These are phyloP conservation scores for Dryas octopetala DNA, from an alignment of 306 rosid species.

Conservation along the genomic window DNA sequence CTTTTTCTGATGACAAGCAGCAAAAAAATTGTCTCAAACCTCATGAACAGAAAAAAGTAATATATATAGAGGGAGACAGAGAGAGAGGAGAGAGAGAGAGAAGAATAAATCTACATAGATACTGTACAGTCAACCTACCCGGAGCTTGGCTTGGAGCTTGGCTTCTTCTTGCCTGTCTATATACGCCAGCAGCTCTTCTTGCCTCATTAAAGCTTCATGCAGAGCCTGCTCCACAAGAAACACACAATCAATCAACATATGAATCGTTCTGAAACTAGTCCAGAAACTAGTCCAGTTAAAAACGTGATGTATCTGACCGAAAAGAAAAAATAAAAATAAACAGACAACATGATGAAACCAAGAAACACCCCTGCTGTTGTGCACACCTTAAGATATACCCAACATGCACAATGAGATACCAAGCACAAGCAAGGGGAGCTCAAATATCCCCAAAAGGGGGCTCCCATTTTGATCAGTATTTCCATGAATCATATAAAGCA, in stretches of 20 bases:
- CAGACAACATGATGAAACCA: not conserved
- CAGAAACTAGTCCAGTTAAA: constrained; percentile 14
- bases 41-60: not conserved
- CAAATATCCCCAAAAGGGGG: not conserved
- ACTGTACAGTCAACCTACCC: constrained; percentile 50
- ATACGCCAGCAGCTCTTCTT: constrained; percentile 92
- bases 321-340: too few species aligned
- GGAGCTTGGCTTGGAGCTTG: constrained; percentile 58
- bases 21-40: constrained; percentile 18
- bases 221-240: constrained; percentile 60
- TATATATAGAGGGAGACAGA: not conserved
- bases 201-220: constrained; percentile 84
- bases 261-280: constrained; percentile 7
- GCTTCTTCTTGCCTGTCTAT: constrained; percentile 86
- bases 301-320: too few species aligned
- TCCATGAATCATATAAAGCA: not conserved
- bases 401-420: not conserved
- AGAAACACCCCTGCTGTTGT: not conserved
- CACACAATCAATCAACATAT: constrained; percentile 14
- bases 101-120: not conserved
- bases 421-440: not conserved
- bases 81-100: not conserved
- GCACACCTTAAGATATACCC: not conserved
- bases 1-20: constrained; percentile 64
- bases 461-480: not conserved